Evolutionary conservation across 352 stramenopile genomes (phyloP).

Genomic region (Globisporangium yorkense): DNA sequence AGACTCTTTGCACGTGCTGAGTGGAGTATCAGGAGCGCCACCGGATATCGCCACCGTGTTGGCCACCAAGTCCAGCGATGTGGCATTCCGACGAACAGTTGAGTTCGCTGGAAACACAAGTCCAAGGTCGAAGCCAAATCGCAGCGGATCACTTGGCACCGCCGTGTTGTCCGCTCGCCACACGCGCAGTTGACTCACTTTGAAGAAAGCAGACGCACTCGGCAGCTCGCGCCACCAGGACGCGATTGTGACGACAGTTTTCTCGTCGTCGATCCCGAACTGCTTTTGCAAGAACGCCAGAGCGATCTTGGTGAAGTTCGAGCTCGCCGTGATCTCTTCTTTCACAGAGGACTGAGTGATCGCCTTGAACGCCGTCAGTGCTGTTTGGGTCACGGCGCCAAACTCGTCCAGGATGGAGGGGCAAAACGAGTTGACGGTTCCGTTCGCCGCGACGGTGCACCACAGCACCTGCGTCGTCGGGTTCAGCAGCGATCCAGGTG

Average conservation of each 20-base stretch:
- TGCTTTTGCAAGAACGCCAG: slow-evolving; percentile 28
- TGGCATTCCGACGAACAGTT: slow-evolving; percentile 18
- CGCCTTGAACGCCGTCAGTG: slow-evolving; percentile 21
- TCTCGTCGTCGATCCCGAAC: slow-evolving; percentile 23
- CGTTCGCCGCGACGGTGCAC: slow-evolving; percentile 29
- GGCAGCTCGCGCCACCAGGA: slow-evolving; percentile 38
- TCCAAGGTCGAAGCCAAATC: slow-evolving; percentile 39
- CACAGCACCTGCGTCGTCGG: slow-evolving; percentile 35
- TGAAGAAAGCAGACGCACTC: slow-evolving; percentile 36
- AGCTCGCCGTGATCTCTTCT: slow-evolving; percentile 18
- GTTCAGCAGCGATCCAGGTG: slow-evolving; percentile 37
- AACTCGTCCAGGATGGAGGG: slow-evolving; percentile 35
- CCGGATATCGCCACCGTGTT: slow-evolving; percentile 23
- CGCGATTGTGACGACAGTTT: slow-evolving; percentile 21
- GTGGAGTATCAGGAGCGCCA: slow-evolving; percentile 1
- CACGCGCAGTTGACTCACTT: slow-evolving; percentile 26
- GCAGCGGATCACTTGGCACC: slow-evolving; percentile 22
- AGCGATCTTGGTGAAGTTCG: slow-evolving; percentile 33
- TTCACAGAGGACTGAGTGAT: slow-evolving; percentile 26
- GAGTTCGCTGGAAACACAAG: slow-evolving; percentile 30
- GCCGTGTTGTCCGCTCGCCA: slow-evolving; percentile 22
- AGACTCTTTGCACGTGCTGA: slow-evolving; percentile 25
- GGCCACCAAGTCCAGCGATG: slow-evolving; percentile 19
- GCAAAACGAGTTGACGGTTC: slow-evolving; percentile 15
- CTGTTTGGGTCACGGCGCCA: slow-evolving; percentile 18